Evolutionary conservation across 2,329 filamentous ascomycete species (phyloP), one percentile per base, ranked within the genome.

Genomic region (Fusarium subglutinans): DNA sequence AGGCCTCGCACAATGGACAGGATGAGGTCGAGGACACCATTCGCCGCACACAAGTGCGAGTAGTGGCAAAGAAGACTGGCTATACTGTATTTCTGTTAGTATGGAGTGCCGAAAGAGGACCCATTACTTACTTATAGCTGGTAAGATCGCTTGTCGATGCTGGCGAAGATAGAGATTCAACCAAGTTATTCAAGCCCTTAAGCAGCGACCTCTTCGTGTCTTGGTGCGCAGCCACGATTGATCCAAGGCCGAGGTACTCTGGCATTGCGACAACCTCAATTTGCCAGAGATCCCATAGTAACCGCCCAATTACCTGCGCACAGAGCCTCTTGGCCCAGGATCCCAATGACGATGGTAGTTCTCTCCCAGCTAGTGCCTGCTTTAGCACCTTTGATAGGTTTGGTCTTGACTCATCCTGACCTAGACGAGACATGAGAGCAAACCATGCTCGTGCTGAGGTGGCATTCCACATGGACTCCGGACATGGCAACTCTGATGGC

Each of bases 251-350:
- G 1, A 63, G 60, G 3, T 38, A 63, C 8, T 63, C 60, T 0
- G 60, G 60, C 53, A 58, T 63, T 1, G 60, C 60, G 5, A 63
- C 14, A 14, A 63, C 60, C 2, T 63, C 60, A 0, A 63, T 26
- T 14, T 63, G 60, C 60, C 60, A 63, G 22, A 63, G 60, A 17
- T 63, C 60, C 60, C 60, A 63, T 4, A 63, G 26, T 11, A 63
- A 58, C 6, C 60, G 51, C 1, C 60, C 60, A 0, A 59, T 30
- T 3, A 63, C 24, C 22, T 63, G 60, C 8, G 60, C 38, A 47
- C 60, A 63, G 18, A 63, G 60, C 0, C 60, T 58, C 17, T 63
- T 59, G 1, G 60, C 51, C 60, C 60, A 63, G 1, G 60, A 63
- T 2, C 60, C 60, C 8, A 63, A 8, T 0, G 18, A 47, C 1